A percentile compares a stretch with the other conserved stretches of the same genome.
Conservation (phyloP, 352 stramenopile genomes). For the Pythium chondricola region DNA sequence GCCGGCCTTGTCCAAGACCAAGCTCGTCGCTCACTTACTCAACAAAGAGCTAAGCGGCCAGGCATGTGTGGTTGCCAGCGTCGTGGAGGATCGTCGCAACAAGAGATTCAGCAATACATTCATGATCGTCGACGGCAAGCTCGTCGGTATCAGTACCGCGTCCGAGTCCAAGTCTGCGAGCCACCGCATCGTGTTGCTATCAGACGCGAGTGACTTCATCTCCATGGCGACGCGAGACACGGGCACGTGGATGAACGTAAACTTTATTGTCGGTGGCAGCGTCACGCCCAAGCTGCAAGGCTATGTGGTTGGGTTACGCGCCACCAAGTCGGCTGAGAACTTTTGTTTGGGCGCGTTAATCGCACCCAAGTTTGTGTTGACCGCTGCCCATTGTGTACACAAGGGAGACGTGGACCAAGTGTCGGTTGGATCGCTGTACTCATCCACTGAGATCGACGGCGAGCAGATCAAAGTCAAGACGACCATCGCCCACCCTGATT, state of each 20-base stretch:
- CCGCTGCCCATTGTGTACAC: constrained; percentile 27
- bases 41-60: constrained; percentile 4
- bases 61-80: constrained; percentile 15
- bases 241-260: constrained; percentile 8
- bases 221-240: constrained; percentile 11
- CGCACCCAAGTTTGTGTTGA: constrained; percentile 26
- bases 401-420: constrained; percentile 16
- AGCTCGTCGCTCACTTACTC: neutral
- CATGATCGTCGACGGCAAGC: constrained; percentile 21
- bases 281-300: constrained; percentile 12
- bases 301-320: constrained; percentile 24
- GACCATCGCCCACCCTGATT: constrained; percentile 22
- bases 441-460: constrained; percentile 20
- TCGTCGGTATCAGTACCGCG: constrained; percentile 21
- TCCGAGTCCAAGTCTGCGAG: neutral
- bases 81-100: constrained; percentile 9
- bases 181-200: constrained; percentile 21
- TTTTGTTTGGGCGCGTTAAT: constrained; percentile 34
- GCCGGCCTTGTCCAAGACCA: neutral
- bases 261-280: constrained; percentile 19
- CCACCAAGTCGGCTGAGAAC: constrained; percentile 14
- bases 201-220: constrained; percentile 18
- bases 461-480: constrained; percentile 34
- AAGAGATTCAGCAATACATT: constrained; percentile 18
- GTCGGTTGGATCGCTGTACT: constrained; percentile 26